phyloP scores from a whole-genome alignment of 148 eudicot genomes.

The Silene latifolia region DNA sequence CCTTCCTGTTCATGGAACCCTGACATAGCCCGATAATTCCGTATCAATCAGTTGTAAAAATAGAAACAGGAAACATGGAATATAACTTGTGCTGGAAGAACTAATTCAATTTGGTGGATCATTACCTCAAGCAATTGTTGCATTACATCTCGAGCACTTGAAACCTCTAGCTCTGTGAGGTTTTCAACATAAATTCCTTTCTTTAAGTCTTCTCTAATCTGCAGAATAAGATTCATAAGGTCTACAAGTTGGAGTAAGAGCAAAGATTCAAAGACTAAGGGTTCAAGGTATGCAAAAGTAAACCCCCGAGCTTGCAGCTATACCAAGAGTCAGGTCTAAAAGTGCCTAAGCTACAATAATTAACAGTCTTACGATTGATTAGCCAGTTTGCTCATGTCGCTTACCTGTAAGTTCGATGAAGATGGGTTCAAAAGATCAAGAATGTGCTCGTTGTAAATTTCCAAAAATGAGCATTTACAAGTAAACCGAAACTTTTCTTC shows the following conservation, averaged over 20 bases:
- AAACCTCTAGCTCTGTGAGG: slow-evolving; percentile 79
- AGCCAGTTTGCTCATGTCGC: neutral
- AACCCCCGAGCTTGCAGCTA: neutral
- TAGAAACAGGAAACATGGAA: neutral
- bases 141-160: slow-evolving; percentile 86
- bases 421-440: slow-evolving; percentile 89
- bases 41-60: slow-evolving; percentile 6
- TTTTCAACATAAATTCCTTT: slow-evolving; percentile 94
- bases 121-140: slow-evolving; percentile 85
- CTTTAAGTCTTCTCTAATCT: slow-evolving; percentile 94
- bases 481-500: slow-evolving; percentile 82
- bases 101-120: neutral
- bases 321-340: neutral
- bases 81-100: neutral
- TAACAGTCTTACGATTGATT: neutral
- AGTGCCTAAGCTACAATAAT: neutral
- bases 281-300: neutral
- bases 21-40: slow-evolving; percentile 25
- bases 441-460: slow-evolving; percentile 95
- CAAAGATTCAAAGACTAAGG: slow-evolving; percentile 14
- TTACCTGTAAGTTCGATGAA: slow-evolving; percentile 81
- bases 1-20: slow-evolving; percentile 97
- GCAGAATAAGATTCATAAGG: slow-evolving; percentile 3
- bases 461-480: slow-evolving; percentile 94
- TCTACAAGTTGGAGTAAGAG: neutral